These are phyloP conservation scores for Cyphellophora europaea DNA, from an alignment of 2,329 filamentous ascomycete species.

Conservation along the genomic window DNA sequence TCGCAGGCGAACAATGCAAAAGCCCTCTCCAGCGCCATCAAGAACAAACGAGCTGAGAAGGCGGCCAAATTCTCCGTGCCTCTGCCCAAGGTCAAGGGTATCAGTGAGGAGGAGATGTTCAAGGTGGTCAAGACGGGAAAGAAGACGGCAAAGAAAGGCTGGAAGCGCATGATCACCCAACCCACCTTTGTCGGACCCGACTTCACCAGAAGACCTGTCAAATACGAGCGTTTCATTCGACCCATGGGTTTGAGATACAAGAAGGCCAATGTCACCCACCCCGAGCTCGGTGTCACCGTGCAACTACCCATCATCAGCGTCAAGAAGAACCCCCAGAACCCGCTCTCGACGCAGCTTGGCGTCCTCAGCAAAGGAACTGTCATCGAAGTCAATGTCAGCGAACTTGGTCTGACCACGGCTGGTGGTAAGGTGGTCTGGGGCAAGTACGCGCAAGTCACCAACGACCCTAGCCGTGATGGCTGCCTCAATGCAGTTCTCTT, in stretches of 20 bases:
- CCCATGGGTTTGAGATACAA: slow-evolving; percentile 74
- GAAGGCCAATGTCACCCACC: slow-evolving; percentile 66
- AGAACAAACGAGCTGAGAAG: slow-evolving; percentile 91
- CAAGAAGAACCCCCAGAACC: slow-evolving; percentile 81
- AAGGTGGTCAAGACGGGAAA: slow-evolving; percentile 93
- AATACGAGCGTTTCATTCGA: slow-evolving; percentile 61
- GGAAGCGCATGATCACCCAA: slow-evolving; percentile 61
- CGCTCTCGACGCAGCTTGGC: slow-evolving; percentile 84
- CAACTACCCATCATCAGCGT: slow-evolving; percentile 71
- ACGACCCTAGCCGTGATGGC: slow-evolving; percentile 52
- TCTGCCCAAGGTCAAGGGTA: slow-evolving; percentile 85
- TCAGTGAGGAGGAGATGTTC: slow-evolving; percentile 96
- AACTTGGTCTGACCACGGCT: slow-evolving; percentile 82
- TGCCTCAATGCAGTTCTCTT: slow-evolving; percentile 44
- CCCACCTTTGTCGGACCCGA: slow-evolving; percentile 85
- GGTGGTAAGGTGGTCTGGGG: slow-evolving; percentile 93
- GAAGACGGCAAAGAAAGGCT: slow-evolving; percentile 76
- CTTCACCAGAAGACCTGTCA: slow-evolving; percentile 82
- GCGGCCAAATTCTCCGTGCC: slow-evolving; percentile 88
- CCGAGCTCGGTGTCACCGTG: slow-evolving; percentile 76
- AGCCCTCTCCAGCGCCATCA: slow-evolving; percentile 75
- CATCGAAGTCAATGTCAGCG: slow-evolving; percentile 86
- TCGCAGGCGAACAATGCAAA: slow-evolving; percentile 58
- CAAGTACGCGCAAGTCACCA: slow-evolving; percentile 60
- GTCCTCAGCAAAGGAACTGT: slow-evolving; percentile 78